These are phyloP conservation scores for Fusarium azukiicola DNA, from an alignment of 2,329 filamentous ascomycete genomes.

Conservation along the genomic window DNA sequence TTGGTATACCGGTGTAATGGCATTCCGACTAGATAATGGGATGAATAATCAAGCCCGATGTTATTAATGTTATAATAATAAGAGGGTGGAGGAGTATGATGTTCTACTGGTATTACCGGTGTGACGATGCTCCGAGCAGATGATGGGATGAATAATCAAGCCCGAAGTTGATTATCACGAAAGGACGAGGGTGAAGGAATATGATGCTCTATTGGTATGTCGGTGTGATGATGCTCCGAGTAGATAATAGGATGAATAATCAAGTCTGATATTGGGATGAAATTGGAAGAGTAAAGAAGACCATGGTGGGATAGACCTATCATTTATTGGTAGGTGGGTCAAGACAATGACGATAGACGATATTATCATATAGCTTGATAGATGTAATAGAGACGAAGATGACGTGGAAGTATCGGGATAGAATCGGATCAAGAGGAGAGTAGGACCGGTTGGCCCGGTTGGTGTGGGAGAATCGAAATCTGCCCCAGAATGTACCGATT, in stretches of 20 bases:
- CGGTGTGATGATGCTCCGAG: not conserved
- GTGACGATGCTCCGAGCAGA: constrained; percentile 2
- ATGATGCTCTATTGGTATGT: not conserved
- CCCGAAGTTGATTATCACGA: not conserved
- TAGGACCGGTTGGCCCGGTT: constrained; percentile 2
- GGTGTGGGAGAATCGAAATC: constrained; percentile 17
- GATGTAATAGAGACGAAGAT: constrained; percentile 2
- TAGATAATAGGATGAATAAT: constrained; percentile 18
- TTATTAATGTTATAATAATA: not conserved
- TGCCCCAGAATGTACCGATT: constrained; percentile 13
- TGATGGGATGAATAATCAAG: constrained; percentile 7
- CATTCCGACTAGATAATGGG: not conserved
- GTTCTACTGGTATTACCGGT: not conserved
- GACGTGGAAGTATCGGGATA: constrained; percentile 6
- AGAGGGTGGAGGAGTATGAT: not conserved
- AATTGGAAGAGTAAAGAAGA: constrained; percentile 23
- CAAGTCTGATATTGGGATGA: constrained; percentile 20
- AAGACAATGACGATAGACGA: constrained; percentile 18
- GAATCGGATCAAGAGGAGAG: constrained; percentile 11
- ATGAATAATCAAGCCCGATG: constrained; percentile 7
- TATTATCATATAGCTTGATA: constrained; percentile 14
- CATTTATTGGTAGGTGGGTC: constrained; percentile 16
- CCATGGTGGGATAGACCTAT: constrained; percentile 16
- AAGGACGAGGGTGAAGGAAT: not conserved
- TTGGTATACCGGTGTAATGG: constrained; percentile 13